Evolutionary conservation across 148 eudicot species (phyloP).

Genomic region (Fagopyrum esculentum): DNA sequence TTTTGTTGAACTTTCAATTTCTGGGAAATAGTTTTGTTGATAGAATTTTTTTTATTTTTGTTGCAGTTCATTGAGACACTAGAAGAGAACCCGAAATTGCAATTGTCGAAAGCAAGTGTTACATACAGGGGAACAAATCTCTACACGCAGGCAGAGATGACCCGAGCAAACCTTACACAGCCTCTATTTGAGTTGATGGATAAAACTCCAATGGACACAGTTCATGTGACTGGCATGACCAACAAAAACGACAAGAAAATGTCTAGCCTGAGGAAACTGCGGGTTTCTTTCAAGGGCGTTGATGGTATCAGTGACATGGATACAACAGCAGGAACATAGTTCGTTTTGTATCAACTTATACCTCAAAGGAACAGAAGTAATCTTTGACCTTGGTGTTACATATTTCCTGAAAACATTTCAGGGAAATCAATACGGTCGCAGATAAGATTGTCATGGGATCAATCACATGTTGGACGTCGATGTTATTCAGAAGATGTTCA

Average conservation of each 20-base stretch:
- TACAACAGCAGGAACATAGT: conserved; percentile 31
- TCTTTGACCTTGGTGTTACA: too few species aligned
- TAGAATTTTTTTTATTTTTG: not conserved
- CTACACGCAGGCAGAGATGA: conserved; percentile 98
- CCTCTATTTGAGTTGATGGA: conserved; percentile 79
- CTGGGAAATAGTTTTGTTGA: not conserved
- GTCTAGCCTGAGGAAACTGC: conserved; percentile 56
- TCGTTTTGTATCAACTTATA: too few species aligned
- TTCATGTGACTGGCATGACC: conserved; percentile 60
- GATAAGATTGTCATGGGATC: too few species aligned
- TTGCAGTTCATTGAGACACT: conserved; percentile 71
- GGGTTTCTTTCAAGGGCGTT: conserved; percentile 68
- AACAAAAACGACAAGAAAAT: conserved; percentile 54
- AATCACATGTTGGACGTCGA: too few species aligned
- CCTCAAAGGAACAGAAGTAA: too few species aligned
- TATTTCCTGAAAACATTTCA: too few species aligned
- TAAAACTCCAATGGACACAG: conserved; percentile 38
- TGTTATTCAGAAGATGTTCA: too few species aligned
- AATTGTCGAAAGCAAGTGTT: conserved; percentile 69
- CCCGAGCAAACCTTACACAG: conserved; percentile 57
- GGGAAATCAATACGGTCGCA: too few species aligned
- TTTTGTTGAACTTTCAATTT: not conserved
- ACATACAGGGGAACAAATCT: conserved; percentile 60
- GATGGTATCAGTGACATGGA: conserved; percentile 68
- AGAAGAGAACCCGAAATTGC: conserved; percentile 71